Evolutionary conservation across 805 yeast species (phyloP).

Genomic region (Scheffersomyces lignosus): DNA sequence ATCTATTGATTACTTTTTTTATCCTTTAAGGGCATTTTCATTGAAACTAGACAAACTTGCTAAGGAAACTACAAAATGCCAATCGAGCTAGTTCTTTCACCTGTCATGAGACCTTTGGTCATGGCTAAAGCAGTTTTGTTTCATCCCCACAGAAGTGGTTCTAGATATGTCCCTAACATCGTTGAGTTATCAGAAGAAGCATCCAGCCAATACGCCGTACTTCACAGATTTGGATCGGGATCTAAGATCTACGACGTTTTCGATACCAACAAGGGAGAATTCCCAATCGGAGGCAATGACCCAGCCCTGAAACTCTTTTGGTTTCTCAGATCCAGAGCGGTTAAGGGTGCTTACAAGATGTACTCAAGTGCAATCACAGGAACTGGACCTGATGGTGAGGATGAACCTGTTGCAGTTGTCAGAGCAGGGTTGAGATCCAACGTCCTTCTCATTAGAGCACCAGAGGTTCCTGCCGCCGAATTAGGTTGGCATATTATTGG

Average conservation of each 20-base stretch:
- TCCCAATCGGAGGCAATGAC: conserved; percentile 42
- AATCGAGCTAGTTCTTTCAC: conserved; percentile 56
- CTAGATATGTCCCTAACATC: conserved; percentile 56
- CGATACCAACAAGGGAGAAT: conserved; percentile 39
- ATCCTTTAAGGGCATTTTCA: no score
- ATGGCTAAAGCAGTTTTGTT: conserved; percentile 54
- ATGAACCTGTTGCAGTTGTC: conserved; percentile 57
- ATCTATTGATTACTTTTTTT: no score
- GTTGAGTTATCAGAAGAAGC: conserved; percentile 42
- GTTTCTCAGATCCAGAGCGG: conserved; percentile 63
- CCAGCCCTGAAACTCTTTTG: conserved; percentile 48
- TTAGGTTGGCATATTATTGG: conserved; percentile 64
- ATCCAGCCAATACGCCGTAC: conserved; percentile 45
- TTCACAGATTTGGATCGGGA: conserved; percentile 61
- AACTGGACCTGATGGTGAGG: conserved; percentile 49
- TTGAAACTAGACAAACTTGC: no score
- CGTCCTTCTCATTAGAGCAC: conserved; percentile 54
- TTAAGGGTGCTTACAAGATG: conserved; percentile 65
- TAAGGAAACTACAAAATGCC: conserved; percentile 43
- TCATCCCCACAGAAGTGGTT: conserved; percentile 56
- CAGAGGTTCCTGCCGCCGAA: conserved; percentile 50
- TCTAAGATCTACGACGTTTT: conserved; percentile 57
- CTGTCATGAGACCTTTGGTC: conserved; percentile 60
- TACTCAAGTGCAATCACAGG: conserved; percentile 40
- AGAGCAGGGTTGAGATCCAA: conserved; percentile 64